Base-by-base conservation (phyloP, 805 yeast genomes). In the Wickerhamiella nectarea region DNA sequence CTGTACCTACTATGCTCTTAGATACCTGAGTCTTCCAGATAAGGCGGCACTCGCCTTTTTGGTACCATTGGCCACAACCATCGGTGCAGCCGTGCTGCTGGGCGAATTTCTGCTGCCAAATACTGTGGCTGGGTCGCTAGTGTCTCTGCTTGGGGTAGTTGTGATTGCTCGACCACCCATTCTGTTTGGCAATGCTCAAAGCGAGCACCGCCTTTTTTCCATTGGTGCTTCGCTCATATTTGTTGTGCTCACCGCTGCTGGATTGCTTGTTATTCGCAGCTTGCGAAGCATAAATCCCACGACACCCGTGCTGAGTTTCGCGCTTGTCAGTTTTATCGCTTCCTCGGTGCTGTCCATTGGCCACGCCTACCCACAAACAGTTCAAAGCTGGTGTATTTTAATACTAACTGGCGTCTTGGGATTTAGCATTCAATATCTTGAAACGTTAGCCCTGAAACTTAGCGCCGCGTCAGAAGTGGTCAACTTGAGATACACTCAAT, bases 41-140 rank as follows among this genome's bases (percentile, higher is more conserved):
- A 82, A 93, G 0, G 78, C 83, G 0, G 78, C 81, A n/a, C 78
- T 86, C 41, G 75, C 89, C 2, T 86, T 85, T 52, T 59, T 86
- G 54, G 68, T 76, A 0, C 96, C 96, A 0, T 69, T 81, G 43
- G 71, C 80, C 14, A 80, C 94, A 0, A 82, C 84, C 0, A 59
- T 84, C 18, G 59, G 78, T 44, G 94, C 95, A 0, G 77, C 78
- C 70, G 48, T 75, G 1, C 55, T 81, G 3, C 61, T 86, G 22
- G 69, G 72, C 36, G 95, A 86, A 55, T 60, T 69, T 6, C 80
- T 80, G 58, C 72, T 83, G 4, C 49, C 67, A 24, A 54, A 75
- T 9, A 94, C 86, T 59, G 82, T 77, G 0, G 53, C 69, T 0
- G 86, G 93, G 24, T 79, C 86, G 0, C 11, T 75, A 0, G 56